Base-by-base conservation (phyloP, 2,329 filamentous ascomycete genomes). In the Pseudocercospora vitis region DNA sequence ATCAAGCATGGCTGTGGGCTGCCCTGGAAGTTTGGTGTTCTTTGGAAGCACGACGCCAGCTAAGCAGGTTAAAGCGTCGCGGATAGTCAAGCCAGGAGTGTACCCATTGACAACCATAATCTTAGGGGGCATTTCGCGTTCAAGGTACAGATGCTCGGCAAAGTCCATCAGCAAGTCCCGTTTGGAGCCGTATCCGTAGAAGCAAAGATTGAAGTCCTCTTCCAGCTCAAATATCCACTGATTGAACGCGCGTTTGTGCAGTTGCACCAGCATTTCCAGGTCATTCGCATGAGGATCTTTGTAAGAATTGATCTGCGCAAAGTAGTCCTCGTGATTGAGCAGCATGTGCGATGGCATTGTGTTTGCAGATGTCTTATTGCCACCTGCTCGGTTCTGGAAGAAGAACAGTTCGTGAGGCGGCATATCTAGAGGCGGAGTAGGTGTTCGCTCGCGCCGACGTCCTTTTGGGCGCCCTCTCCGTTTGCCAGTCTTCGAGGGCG, bases 101-200 rank as follows among this genome's bases (percentile, higher is more conserved):
- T 96, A 95, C 31, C 91, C 94, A 70, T 97, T 97, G 57, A 95
- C 80, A 5, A 97, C 78, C 31, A 96, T 83, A 58, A 96, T 89
- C 44, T 80, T 83, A 4, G 81, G 78, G 1, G 70, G 62, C 62
- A 68, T 12, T 26, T 62, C 31, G 29, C 70, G 57, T n/a, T 68
- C 71, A 48, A 78, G 71, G 65, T 89, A 82, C 11, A 88, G 66
- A 70, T 89, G 82, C 52, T 83, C 81, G 0, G 89, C 91, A 68
- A 96, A 95, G 37, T 81, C 78, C 55, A 86, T 83, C 7, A 92
- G 77, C 1, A 97, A 80, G 2, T 77, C 74, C 28, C 88, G 81
- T 72, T 99, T 99, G 2, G 91, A 95, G 0, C 94, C 94, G 69
- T 90, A 95, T 24, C 94, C 94, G 69, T 95, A 96, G 0, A 96